Percentiles rank a stretch among this genome's conserved stretches.
Evolutionary conservation across 345 rosid species (phyloP).

Genomic region (Turnera subulata): DNA sequence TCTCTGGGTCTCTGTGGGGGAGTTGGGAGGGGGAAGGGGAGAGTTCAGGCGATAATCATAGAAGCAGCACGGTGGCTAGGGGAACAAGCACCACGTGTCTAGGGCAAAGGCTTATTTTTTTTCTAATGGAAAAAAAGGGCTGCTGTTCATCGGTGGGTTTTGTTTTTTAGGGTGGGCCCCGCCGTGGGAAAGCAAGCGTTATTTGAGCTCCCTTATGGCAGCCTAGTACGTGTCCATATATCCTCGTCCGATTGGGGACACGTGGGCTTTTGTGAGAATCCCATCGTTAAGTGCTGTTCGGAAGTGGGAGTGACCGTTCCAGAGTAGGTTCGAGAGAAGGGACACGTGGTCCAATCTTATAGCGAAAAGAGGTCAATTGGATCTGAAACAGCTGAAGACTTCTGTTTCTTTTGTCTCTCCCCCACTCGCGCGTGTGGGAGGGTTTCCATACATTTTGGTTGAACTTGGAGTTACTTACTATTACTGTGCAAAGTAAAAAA

Average conservation of each 20-base stretch:
- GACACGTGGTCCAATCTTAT: slow-evolving; percentile 26
- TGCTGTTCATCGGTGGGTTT: slow-evolving; percentile 19
- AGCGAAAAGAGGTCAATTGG: not conserved
- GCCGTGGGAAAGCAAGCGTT: too few relatives aligned
- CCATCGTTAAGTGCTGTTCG: not conserved
- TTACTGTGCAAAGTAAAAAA: too few relatives aligned
- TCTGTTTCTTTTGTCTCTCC: slow-evolving; percentile 9
- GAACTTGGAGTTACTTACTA: too few relatives aligned
- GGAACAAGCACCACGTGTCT: slow-evolving; percentile 46
- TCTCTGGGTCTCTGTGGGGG: not conserved
- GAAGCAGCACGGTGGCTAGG: slow-evolving; percentile 13
- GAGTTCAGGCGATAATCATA: slow-evolving; percentile 15
- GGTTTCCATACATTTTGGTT: too few relatives aligned
- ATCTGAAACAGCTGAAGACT: not conserved
- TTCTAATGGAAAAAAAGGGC: not conserved
- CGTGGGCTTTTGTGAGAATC: slow-evolving; percentile 13
- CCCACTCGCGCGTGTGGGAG: too few relatives aligned
- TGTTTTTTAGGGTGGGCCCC: too few relatives aligned
- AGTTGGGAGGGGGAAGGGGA: not conserved
- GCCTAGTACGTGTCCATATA: slow-evolving; percentile 4
- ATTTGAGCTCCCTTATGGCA: not conserved
- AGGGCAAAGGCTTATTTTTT: too few relatives aligned
- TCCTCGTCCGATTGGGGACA: slow-evolving; percentile 22
- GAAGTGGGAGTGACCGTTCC: not conserved
- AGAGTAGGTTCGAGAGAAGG: slow-evolving; percentile 29